phyloP scores from a whole-genome alignment of 2,329 filamentous ascomycete genomes.

The Colletotrichum caudatum region DNA sequence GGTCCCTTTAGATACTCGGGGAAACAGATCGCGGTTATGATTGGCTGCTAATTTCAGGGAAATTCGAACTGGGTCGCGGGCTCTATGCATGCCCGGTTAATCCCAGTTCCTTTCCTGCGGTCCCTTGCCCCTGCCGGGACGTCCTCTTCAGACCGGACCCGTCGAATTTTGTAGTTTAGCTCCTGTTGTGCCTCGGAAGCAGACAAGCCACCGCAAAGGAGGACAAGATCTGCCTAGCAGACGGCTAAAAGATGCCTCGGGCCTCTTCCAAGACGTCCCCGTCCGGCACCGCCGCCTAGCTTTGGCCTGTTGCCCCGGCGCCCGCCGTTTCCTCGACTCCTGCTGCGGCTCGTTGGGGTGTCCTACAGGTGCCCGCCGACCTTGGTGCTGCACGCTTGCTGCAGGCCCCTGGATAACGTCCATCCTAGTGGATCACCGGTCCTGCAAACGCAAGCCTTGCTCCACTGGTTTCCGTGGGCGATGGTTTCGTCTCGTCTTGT shows the following conservation, averaged over 20 bases:
- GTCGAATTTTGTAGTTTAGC: neutral
- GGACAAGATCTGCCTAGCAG: slow-evolving; percentile 11
- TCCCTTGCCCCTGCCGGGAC: slow-evolving; percentile 33
- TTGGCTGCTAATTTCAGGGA: slow-evolving; percentile 47
- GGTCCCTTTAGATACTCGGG: slow-evolving; percentile 24
- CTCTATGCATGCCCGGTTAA: slow-evolving; percentile 41
- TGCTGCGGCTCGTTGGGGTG: slow-evolving; percentile 24
- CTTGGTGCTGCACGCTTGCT: slow-evolving; percentile 37
- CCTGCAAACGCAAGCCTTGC: slow-evolving; percentile 36
- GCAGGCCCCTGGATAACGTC: slow-evolving; percentile 41
- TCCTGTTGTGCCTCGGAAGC: neutral
- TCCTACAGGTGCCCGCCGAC: slow-evolving; percentile 27
- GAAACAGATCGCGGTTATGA: slow-evolving; percentile 37
- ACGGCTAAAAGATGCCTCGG: slow-evolving; percentile 14
- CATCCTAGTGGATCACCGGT: slow-evolving; percentile 35
- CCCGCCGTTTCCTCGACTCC: slow-evolving; percentile 37
- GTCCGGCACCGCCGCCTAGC: slow-evolving; percentile 33
- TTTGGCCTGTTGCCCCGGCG: slow-evolving; percentile 37
- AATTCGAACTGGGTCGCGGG: slow-evolving; percentile 44
- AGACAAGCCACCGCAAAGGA: neutral
- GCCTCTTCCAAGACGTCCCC: slow-evolving; percentile 29
- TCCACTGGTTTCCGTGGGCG: slow-evolving; percentile 39
- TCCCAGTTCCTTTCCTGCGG: slow-evolving; percentile 44
- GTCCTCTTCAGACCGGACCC: neutral
- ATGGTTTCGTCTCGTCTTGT: slow-evolving; percentile 41